These are phyloP conservation scores for Leccinellum rugosiceps DNA, from an alignment of 768 basidiomycete genomes.

Conservation along the genomic window DNA sequence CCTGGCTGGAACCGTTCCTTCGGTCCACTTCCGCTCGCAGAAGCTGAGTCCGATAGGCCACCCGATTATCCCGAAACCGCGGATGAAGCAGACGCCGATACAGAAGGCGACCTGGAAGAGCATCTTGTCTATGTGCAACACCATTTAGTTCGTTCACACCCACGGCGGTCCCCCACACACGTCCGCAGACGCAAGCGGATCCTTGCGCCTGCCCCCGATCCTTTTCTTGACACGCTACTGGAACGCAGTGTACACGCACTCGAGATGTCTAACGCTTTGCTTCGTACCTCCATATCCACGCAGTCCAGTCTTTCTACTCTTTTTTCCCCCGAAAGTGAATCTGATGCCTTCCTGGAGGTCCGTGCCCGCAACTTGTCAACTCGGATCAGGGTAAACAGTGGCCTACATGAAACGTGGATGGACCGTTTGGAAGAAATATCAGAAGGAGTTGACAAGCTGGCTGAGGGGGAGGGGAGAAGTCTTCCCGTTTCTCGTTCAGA, in stretches of 20 bases:
- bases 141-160: slow-evolving; percentile 31
- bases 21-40: slow-evolving; percentile 22
- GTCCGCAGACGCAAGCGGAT: slow-evolving; percentile 28
- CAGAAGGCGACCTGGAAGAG: slow-evolving; percentile 37
- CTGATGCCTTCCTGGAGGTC: slow-evolving; percentile 45
- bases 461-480: slow-evolving; percentile 31
- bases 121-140: slow-evolving; percentile 21
- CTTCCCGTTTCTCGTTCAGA: slow-evolving; percentile 3
- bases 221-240: slow-evolving; percentile 71
- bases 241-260: slow-evolving; percentile 82
- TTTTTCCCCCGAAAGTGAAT: slow-evolving; percentile 44
- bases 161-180: slow-evolving; percentile 28
- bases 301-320: slow-evolving; percentile 53
- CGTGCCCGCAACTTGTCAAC: slow-evolving; percentile 52
- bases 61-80: slow-evolving; percentile 77
- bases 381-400: slow-evolving; percentile 45
- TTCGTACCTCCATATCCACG: slow-evolving; percentile 74
- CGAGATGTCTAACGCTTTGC: slow-evolving; percentile 78
- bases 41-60: slow-evolving; percentile 52
- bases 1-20: slow-evolving; percentile 19
- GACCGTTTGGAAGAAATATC: slow-evolving; percentile 67
- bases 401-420: slow-evolving; percentile 55
- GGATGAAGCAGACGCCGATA: slow-evolving; percentile 74
- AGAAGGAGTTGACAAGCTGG: slow-evolving; percentile 57
- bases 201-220: slow-evolving; percentile 38